Base-by-base conservation (phyloP, 306 rosid genomes). In the Quercus engelmannii region DNA sequence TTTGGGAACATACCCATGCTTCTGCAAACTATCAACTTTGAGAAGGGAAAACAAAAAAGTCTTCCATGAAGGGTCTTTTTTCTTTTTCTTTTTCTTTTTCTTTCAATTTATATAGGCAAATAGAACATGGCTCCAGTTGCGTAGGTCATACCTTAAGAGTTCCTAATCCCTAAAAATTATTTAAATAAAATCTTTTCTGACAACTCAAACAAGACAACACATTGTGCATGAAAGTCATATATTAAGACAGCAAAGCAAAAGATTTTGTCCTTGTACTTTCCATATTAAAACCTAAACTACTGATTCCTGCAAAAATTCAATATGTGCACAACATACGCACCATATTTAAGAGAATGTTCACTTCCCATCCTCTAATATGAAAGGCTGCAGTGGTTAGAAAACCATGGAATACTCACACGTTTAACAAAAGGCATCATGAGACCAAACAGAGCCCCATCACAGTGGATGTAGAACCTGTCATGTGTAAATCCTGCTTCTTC, bases 341-440 rank as follows among this genome's bases (percentile, higher is more conserved):
- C 38, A 7, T 26, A 1, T 62, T 62, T n/a, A n/a, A 57, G 69
- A 26, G 69, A 62, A 1, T 13, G 9, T 25, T 62, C 68, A 62
- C 15, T 26, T 62, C 1, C 18, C 18, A 26, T 62, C 1, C 3
- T 43, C 26, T 28, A 72, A 72, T 20, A 18, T 30, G 33, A n/a
- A 51, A 72, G 57, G 35, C n/a, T 54, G 35, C 38, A 55, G n/a
- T 15, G 31, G 43, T 28, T 25, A 63, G 69, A 28, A 63, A 63
- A 30, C 5, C 43, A 76, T 46, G 58, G 52, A 56, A 46, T 46
- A 81, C 91, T 83, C 80, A 83, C 89, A 33, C 55, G 78, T 79
- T 88, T 88, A 76, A 88, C 89, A 12, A 88, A 88, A 74, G 89
- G 91, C 91, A 88, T 88, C 91, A 88, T 86, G 78, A 88, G 91